These are phyloP conservation scores for Hypoxylon rickii DNA, from an alignment of 495 filamentous ascomycete genomes.

Conservation along the genomic window DNA sequence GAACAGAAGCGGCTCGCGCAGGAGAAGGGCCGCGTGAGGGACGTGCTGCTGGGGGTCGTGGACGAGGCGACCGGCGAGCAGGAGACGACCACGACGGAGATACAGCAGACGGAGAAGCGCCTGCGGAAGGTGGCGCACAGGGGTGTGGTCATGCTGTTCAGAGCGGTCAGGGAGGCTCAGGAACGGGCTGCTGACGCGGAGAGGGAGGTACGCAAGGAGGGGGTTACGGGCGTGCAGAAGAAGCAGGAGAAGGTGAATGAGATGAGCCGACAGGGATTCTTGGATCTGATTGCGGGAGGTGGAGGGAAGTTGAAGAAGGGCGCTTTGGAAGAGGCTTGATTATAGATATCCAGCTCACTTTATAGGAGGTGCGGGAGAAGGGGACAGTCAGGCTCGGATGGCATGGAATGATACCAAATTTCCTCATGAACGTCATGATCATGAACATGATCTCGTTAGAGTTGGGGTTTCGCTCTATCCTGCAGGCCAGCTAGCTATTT, in stretches of 20 bases:
- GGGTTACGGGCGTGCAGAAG: conserved; percentile 72
- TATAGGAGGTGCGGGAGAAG: background rate
- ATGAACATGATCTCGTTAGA: conserved; percentile 34
- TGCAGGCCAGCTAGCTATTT: conserved; percentile 16
- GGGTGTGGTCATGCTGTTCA: conserved; percentile 93
- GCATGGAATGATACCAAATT: conserved; percentile 30
- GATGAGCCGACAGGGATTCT: conserved; percentile 94
- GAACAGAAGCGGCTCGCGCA: conserved; percentile 79
- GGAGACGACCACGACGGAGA: conserved; percentile 56
- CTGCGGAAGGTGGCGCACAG: conserved; percentile 85
- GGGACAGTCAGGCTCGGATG: background rate
- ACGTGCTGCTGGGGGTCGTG: conserved; percentile 66
- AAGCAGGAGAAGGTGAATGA: conserved; percentile 85
- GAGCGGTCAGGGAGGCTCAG: conserved; percentile 91
- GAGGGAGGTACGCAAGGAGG: conserved; percentile 66
- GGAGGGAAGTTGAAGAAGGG: conserved; percentile 58
- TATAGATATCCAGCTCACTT: too few relatives aligned
- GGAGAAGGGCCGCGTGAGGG: conserved; percentile 85
- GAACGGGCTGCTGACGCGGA: conserved; percentile 79
- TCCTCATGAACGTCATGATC: conserved; percentile 29
- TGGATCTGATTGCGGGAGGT: conserved; percentile 82
- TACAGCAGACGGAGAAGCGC: conserved; percentile 77
- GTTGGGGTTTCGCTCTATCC: conserved; percentile 25
- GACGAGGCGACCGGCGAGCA: conserved; percentile 50
- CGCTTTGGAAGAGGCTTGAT: conserved; percentile 56